phyloP scores from a whole-genome alignment of 257 asterid species.

The Dorcoceras hygrometricum region DNA sequence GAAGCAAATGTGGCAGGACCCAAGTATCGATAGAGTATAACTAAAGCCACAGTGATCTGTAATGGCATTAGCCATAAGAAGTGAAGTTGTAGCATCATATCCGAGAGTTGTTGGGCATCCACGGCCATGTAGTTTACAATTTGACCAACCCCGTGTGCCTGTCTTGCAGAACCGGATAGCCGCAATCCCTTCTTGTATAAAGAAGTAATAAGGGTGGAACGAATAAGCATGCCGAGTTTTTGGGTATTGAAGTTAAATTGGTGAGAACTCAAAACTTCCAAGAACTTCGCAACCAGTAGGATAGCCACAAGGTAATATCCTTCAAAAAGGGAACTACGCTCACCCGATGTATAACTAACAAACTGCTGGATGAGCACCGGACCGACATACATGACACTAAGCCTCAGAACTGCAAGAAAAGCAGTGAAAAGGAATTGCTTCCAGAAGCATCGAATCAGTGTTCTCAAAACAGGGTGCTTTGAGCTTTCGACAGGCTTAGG shows the following conservation, averaged over 20 bases:
- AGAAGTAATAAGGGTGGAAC: constrained; percentile 72
- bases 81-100: constrained; percentile 92
- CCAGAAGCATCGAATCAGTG: constrained; percentile 79
- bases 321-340: constrained; percentile 48
- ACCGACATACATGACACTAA: constrained; percentile 76
- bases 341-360: constrained; percentile 69
- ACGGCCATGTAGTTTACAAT: constrained; percentile 96
- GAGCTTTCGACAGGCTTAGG: constrained; percentile 75
- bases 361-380: constrained; percentile 74
- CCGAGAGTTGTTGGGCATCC: constrained; percentile 92
- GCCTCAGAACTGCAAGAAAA: constrained; percentile 59
- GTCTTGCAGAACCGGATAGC: constrained; percentile 80
- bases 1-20: constrained; percentile 62
- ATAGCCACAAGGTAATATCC: constrained; percentile 71
- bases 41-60: constrained; percentile 66
- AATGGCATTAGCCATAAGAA: constrained; percentile 81
- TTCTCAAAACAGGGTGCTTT: constrained; percentile 65
- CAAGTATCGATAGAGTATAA: constrained; percentile 54
- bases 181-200: constrained; percentile 77
- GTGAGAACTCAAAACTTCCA: constrained; percentile 76
- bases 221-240: constrained; percentile 81
- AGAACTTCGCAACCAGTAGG: constrained; percentile 63
- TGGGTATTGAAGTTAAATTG: constrained; percentile 87
- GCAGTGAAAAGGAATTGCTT: constrained; percentile 66
- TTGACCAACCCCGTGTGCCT: constrained; percentile 90